Base-by-base conservation (phyloP, 805 yeast species). In the Candida dajiaensis region DNA sequence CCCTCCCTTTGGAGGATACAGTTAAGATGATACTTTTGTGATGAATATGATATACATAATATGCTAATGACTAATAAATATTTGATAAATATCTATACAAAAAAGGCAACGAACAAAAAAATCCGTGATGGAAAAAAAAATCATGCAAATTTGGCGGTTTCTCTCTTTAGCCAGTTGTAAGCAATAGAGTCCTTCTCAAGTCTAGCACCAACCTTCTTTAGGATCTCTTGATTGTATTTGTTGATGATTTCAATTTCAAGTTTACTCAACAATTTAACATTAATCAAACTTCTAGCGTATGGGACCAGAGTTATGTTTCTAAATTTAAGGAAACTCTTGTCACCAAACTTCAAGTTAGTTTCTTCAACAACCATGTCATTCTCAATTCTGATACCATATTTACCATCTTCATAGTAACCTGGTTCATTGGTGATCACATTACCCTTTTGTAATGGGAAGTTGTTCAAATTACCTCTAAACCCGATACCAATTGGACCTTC, bases 401-500 rank as follows among this genome's bases (percentile, higher is more conserved):
- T 80, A n/a, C 90, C 92, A 56, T 88, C 96, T 52, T 83, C 80
- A 64, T 94, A 94, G 63, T 72, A 92, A 0, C 99, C 99, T 0
- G 99, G 99, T 65, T 94, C 99, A 66, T 90, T 90, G 43, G 95
- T 83, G 37, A 89, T 68, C 21, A 90, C 75, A 55, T 83, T 87
- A 6, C 97, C 97, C 13, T 71, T 71, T 45, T 72, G 66, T 41
- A 77, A 63, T 6, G 89, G 80, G 39, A 74, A 76, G 10, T 76
- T 70, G 29, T 71, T 67, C 22, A 77, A 67, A 15, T 74, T 68
- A 22, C 70, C 66, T 57, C 73, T 71, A 60, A 64, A 70, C 48
- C 85, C 87, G 49, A 94, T 80, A 15, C 90, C 95, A 46, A 92
- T 76, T 1, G 98, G 98, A 0, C 95, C 94, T 60, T 95, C 97